These are phyloP conservation scores for Cladosporium sp. DNA, from an alignment of 2,329 filamentous ascomycete genomes.

Conservation along the genomic window DNA sequence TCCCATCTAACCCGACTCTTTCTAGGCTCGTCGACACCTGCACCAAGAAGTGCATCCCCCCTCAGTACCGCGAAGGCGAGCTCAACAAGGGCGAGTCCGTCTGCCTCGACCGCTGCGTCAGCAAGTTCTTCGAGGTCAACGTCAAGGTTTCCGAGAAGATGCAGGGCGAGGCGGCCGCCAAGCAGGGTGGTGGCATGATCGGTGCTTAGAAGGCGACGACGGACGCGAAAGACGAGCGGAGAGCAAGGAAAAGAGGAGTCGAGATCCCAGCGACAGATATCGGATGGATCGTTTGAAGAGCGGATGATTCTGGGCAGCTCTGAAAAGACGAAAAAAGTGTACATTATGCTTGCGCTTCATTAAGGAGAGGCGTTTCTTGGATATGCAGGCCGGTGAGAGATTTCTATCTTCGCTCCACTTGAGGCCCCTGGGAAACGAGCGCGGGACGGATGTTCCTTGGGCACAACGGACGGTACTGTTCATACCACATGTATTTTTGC, in stretches of 20 bases:
- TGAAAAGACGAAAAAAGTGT: constrained; percentile 6
- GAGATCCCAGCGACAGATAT: constrained; percentile 2
- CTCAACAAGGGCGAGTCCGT: constrained; percentile 99
- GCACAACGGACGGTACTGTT: background rate
- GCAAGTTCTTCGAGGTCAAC: constrained; percentile 98
- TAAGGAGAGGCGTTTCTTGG: background rate
- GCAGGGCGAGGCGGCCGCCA: constrained; percentile 75
- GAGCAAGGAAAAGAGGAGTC: background rate
- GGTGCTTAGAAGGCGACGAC: constrained; percentile 16
- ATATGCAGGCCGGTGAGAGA: no score
- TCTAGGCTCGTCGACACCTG: constrained; percentile 72
- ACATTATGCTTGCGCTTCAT: constrained; percentile 13
- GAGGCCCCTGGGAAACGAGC: background rate
- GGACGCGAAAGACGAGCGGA: background rate
- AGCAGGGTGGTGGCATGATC: constrained; percentile 50
- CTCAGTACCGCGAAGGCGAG: constrained; percentile 89
- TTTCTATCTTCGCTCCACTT: no score
- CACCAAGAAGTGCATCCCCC: constrained; percentile 88
- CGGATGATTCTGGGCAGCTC: background rate
- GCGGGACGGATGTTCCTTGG: background rate
- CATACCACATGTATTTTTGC: constrained; percentile 8
- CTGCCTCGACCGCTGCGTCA: constrained; percentile 93
- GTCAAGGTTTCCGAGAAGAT: constrained; percentile 97
- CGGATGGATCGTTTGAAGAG: constrained; percentile 6
- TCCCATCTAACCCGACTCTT: constrained; percentile 9